Conservation (phyloP, 176 grass and related monocot genomes). For the Zea luxurians region DNA sequence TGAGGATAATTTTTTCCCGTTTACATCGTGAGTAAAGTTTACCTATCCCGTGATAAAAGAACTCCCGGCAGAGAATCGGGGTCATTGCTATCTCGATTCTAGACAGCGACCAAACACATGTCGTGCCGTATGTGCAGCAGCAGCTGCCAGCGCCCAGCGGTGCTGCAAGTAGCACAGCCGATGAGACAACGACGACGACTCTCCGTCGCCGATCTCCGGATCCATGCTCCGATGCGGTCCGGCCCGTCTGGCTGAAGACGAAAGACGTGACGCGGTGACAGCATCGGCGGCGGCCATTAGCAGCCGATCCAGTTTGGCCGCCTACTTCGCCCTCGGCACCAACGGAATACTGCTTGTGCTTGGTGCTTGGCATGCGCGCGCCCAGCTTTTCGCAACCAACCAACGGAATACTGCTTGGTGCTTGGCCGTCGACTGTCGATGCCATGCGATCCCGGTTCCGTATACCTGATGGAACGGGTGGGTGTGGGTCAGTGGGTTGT, state of each 20-base stretch:
- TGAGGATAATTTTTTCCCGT: no score
- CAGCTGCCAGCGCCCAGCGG: no score
- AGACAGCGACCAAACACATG: no score
- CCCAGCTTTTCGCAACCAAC: slow-evolving; percentile 42
- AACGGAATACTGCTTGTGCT: slow-evolving; percentile 30
- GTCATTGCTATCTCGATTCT: no score
- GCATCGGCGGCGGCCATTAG: slow-evolving; percentile 31
- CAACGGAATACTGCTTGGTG: slow-evolving; percentile 22
- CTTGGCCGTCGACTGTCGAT: not conserved
- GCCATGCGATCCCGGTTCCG: slow-evolving; percentile 6
- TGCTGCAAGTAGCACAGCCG: no score
- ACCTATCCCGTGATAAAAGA: no score
- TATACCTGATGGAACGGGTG: not conserved
- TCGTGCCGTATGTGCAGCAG: no score
- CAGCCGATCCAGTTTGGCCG: slow-evolving; percentile 35
- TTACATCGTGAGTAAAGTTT: no score
- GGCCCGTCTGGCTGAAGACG: not conserved
- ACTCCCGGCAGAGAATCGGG: no score
- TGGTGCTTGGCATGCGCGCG: not conserved
- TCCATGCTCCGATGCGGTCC: not conserved
- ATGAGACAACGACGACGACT: not conserved
- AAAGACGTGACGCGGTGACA: slow-evolving; percentile 7
- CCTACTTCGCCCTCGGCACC: slow-evolving; percentile 7
- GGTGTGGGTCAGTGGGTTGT: not conserved
- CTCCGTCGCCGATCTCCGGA: not conserved